Conservation (phyloP, 768 basidiomycete species). For the Amyloporia xantha region DNA sequence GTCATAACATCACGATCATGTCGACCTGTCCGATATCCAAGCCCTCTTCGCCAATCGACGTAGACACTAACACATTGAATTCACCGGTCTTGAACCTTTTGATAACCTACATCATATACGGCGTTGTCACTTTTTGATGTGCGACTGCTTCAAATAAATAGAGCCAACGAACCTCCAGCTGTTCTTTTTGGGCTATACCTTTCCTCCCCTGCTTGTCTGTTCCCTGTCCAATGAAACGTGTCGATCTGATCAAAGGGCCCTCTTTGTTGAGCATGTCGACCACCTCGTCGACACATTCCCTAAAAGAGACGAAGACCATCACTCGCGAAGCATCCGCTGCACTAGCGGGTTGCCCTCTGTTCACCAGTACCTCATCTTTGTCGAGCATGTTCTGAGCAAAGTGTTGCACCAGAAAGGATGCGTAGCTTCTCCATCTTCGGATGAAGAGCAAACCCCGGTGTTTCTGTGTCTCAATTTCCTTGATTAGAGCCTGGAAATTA, state of each 20-base stretch:
- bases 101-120: constrained; percentile 61
- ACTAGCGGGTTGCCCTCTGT: constrained; percentile 5
- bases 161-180: constrained; percentile 67
- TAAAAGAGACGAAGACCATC: constrained; percentile 93
- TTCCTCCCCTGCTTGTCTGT: constrained; percentile 79
- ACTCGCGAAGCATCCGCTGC: constrained; percentile 49
- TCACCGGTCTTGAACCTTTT: constrained; percentile 79
- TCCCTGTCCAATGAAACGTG: constrained; percentile 88
- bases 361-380: constrained; percentile 25
- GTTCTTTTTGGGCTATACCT: constrained; percentile 87
- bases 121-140: too few relatives aligned
- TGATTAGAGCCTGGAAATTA: constrained; percentile 57
- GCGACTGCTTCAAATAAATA: too few relatives aligned
- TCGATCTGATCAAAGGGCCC: constrained; percentile 71
- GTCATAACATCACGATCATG: constrained; percentile 92
- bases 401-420: constrained; percentile 67
- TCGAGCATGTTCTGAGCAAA: constrained; percentile 54
- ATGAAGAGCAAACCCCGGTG: constrained; percentile 53
- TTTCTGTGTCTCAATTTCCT: constrained; percentile 57
- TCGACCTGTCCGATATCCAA: constrained; percentile 98
- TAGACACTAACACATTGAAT: constrained; percentile 90
- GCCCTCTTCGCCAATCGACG: constrained; percentile 97
- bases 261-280: constrained; percentile 73
- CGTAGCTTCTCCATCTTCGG: constrained; percentile 90
- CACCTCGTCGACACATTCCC: constrained; percentile 88